Evolutionary conservation across 768 basidiomycete species (phyloP).

Genomic region (Flagelloscypha sp.): DNA sequence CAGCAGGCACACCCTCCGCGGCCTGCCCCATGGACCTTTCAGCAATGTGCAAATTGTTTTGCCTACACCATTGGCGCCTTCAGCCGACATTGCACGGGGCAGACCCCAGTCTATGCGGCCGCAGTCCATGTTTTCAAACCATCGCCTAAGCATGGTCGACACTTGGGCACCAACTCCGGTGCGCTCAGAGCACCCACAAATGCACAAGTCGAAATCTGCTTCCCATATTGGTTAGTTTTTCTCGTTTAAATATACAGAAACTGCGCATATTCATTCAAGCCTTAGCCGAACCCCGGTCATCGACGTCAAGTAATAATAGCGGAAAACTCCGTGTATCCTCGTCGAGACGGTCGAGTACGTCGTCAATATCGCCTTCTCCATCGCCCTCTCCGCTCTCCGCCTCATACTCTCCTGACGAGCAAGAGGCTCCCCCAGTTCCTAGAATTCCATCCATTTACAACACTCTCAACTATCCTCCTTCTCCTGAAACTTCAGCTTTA

Average conservation of each 20-base stretch:
- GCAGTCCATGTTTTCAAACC: conserved; percentile 9
- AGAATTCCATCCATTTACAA: conserved; percentile 12
- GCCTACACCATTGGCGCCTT: conserved; percentile 52
- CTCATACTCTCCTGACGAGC: background rate
- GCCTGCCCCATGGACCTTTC: conserved; percentile 53
- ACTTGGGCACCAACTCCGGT: conserved; percentile 25
- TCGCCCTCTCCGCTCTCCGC: conserved; percentile 1
- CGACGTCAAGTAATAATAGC: too few species aligned
- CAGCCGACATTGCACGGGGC: conserved; percentile 10
- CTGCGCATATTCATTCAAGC: too few species aligned
- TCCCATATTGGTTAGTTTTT: conserved; percentile 9
- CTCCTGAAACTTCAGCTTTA: too few species aligned
- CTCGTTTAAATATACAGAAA: too few species aligned
- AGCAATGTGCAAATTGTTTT: conserved; percentile 60
- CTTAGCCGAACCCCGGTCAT: too few species aligned
- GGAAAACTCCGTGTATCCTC: too few species aligned
- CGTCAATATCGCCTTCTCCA: background rate
- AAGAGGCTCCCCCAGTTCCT: conserved; percentile 17
- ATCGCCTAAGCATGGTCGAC: conserved; percentile 24
- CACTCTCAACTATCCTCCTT: too few species aligned
- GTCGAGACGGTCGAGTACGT: background rate
- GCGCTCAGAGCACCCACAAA: conserved; percentile 7
- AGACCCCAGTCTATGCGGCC: conserved; percentile 7
- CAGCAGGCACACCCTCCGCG: conserved; percentile 36
- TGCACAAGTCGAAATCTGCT: too few species aligned